Base-by-base conservation (phyloP, 345 rosid genomes). In the Camelina hispida region DNA sequence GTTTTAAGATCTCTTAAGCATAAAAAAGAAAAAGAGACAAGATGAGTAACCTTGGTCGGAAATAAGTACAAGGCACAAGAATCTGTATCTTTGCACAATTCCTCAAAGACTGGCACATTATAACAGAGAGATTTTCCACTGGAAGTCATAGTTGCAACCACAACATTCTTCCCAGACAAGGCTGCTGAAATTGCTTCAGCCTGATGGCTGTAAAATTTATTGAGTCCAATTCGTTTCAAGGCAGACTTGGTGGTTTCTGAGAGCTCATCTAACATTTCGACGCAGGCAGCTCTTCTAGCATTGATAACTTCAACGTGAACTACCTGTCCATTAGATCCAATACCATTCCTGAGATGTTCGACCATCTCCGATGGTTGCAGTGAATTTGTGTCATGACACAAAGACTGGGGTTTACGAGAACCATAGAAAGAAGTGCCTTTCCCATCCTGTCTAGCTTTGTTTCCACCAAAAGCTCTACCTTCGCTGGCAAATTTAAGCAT, bases 51-150 rank as follows among this genome's bases (percentile, higher is more conserved):
- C 97, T 94, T 94, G 55, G 97, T 91, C 14, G 98, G 98, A 83
- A 94, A 91, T 83, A 91, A 78, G 82, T 91, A 90, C 22, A 94
- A 79, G 74, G 98, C 97, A 85, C 97, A 90, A 69, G 93, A 74
- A 51, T 80, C 84, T 73, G 83, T 77, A 76, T 94, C 76, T 52
- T 82, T 84, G 64, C 84, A 85, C 79, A 94, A 76, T 66, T 76
- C 87, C 82, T 94, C 97, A 68, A 94, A 83, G 79, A 94, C 96
- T 35, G 96, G 98, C 75, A 90, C 80, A 78, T 91, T 94, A 80
- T 94, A 94, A 88, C 98, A 94, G 66, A 94, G 89, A 82, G 98
- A 91, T 85, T 94, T 94, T 70, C 98, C 98, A 60, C 98, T 94
- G 70, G 98, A 94, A 71, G 97, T 94, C 95, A 87, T 81, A 77